Percentiles rank a stretch among this genome's conserved stretches.
Conservation (phyloP, 2,329 filamentous ascomycete species). For the Alternaria solani region DNA sequence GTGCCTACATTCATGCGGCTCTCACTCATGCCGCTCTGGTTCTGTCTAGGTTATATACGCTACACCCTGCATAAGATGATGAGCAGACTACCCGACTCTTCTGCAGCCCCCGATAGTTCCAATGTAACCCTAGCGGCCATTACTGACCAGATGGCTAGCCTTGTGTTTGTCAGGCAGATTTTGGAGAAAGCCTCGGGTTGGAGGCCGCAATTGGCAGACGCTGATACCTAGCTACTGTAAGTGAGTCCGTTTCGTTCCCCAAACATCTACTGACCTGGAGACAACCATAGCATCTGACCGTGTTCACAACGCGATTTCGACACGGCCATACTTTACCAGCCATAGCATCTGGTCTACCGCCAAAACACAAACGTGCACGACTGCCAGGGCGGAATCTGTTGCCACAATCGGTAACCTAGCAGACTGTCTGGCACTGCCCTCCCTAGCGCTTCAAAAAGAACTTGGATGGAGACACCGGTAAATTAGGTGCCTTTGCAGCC, state of each 20-base stretch:
- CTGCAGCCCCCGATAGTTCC: not conserved
- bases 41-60: not conserved
- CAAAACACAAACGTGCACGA: not conserved
- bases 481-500: not conserved
- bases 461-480: not conserved
- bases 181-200: not conserved
- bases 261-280: not conserved
- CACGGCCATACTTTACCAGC: not conserved
- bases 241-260: not conserved
- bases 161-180: not conserved
- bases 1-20: not conserved
- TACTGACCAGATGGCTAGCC: not conserved
- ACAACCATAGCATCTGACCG: not conserved
- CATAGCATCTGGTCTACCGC: not conserved
- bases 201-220: not conserved
- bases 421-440: not conserved
- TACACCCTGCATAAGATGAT: slow-evolving; percentile 2
- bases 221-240: not conserved
- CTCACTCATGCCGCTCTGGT: not conserved
- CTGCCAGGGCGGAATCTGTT: not conserved
- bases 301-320: not conserved
- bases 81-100: not conserved
- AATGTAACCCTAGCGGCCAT: not conserved
- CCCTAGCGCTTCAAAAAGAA: not conserved
- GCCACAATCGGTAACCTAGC: not conserved